Evolutionary conservation across 441 rosid genomes (phyloP).

Genomic region (Raphanus hybrid): DNA sequence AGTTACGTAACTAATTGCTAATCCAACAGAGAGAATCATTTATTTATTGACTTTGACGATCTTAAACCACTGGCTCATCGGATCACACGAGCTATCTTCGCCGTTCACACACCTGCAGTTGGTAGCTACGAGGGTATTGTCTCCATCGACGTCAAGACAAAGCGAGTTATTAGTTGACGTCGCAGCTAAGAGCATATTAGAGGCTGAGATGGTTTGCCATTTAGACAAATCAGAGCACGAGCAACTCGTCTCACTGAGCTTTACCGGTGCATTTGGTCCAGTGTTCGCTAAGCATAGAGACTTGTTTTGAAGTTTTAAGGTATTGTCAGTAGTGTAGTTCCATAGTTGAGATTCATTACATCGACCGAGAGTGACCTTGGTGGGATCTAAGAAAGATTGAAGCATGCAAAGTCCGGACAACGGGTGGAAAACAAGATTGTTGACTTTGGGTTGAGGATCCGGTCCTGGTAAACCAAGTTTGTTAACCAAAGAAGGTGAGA

Average conservation of each 20-base stretch:
- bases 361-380: slow-evolving; percentile 56
- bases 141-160: slow-evolving; percentile 73
- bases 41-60: slow-evolving; percentile 59
- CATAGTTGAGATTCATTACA: slow-evolving; percentile 75
- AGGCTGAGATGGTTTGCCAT: slow-evolving; percentile 75
- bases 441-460: slow-evolving; percentile 48
- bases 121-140: slow-evolving; percentile 53
- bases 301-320: slow-evolving; percentile 49
- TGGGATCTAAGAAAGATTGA: slow-evolving; percentile 41
- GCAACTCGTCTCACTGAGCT: slow-evolving; percentile 52
- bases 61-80: slow-evolving; percentile 90
- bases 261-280: slow-evolving; percentile 41
- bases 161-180: slow-evolving; percentile 42
- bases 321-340: slow-evolving; percentile 59
- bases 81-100: slow-evolving; percentile 64
- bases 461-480: slow-evolving; percentile 65
- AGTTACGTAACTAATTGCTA: slow-evolving; percentile 12
- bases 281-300: slow-evolving; percentile 74
- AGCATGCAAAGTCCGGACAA: slow-evolving; percentile 69
- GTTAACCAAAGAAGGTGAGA: neutral
- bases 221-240: slow-evolving; percentile 46
- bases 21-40: slow-evolving; percentile 12
- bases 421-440: slow-evolving; percentile 80
- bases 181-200: slow-evolving; percentile 80
- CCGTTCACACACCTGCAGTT: slow-evolving; percentile 66